Evolutionary conservation across 352 stramenopile species (phyloP).

Genomic region (Pythium periplocum): DNA sequence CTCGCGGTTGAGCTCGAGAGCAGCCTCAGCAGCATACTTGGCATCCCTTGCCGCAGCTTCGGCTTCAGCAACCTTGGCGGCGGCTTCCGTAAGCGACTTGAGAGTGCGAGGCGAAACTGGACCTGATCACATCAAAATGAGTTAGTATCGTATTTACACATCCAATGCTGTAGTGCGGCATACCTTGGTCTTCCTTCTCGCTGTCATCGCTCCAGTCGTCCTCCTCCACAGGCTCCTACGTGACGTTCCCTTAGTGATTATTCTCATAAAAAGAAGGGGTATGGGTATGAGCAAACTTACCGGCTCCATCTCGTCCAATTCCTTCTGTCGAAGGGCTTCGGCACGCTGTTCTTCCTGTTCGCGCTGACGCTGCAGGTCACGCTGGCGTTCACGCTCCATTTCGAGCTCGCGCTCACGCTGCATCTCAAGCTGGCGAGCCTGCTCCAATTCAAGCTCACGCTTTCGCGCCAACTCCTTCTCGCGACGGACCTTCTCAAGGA

Average conservation of each 20-base stretch:
- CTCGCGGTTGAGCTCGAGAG: constrained; percentile 27
- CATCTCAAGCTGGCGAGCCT: constrained; percentile 10
- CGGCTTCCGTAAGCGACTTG: constrained; percentile 59
- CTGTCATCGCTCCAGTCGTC: constrained; percentile 76
- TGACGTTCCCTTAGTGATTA: constrained; percentile 53
- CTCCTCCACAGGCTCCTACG: constrained; percentile 71
- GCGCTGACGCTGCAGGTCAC: constrained; percentile 26
- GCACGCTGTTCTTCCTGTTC: constrained; percentile 7
- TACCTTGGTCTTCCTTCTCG: constrained; percentile 47
- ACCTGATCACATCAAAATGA: constrained; percentile 8
- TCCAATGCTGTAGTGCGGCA: neutral
- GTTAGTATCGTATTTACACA: neutral
- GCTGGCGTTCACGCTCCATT: constrained; percentile 12
- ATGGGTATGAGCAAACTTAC: constrained; percentile 24
- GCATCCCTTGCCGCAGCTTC: constrained; percentile 67
- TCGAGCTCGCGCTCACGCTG: constrained; percentile 10
- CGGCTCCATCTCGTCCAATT: constrained; percentile 41
- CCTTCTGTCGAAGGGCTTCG: constrained; percentile 8
- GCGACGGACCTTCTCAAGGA: constrained; percentile 39
- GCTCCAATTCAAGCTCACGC: constrained; percentile 13
- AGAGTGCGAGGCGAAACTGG: constrained; percentile 59
- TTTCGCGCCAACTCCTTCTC: constrained; percentile 30
- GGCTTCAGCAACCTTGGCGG: constrained; percentile 67
- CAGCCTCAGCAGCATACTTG: constrained; percentile 34
- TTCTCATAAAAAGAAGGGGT: neutral